Evolutionary conservation across 2,329 filamentous ascomycete species (phyloP).

Genomic region (Neospermospora avenae): DNA sequence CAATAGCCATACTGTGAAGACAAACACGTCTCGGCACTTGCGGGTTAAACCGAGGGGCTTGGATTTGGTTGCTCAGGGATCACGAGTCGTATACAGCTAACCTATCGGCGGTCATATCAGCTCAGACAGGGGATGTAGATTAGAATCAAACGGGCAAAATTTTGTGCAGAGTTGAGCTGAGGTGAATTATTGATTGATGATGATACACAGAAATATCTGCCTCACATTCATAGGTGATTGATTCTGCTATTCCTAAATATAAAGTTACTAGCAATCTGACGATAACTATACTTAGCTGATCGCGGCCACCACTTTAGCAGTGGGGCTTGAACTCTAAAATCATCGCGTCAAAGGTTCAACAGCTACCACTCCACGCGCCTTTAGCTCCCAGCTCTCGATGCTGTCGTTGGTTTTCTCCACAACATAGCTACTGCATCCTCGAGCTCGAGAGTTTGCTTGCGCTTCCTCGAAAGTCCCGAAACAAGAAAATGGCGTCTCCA

Average conservation of each 20-base stretch:
- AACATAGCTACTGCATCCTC: background rate
- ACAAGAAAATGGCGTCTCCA: conserved; percentile 22
- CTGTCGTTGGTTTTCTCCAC: conserved; percentile 3
- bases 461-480: conserved; percentile 5
- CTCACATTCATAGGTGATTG: background rate
- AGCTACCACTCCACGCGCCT: conserved; percentile 7
- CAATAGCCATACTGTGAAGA: background rate
- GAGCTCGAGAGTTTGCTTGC: conserved; percentile 12
- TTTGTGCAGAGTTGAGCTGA: background rate
- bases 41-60: background rate
- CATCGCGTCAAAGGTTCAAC: conserved; percentile 1
- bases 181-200: background rate
- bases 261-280: background rate
- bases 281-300: no score
- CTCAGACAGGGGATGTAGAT: background rate
- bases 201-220: background rate
- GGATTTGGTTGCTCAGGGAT: background rate
- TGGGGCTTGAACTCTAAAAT: conserved; percentile 14
- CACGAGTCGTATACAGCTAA: background rate
- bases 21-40: background rate
- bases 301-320: background rate
- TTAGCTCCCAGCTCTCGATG: conserved; percentile 14
- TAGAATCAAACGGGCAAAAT: background rate
- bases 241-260: background rate
- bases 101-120: background rate